Base-by-base conservation (phyloP, 2,329 filamentous ascomycete genomes). In the Metarhizium album region DNA sequence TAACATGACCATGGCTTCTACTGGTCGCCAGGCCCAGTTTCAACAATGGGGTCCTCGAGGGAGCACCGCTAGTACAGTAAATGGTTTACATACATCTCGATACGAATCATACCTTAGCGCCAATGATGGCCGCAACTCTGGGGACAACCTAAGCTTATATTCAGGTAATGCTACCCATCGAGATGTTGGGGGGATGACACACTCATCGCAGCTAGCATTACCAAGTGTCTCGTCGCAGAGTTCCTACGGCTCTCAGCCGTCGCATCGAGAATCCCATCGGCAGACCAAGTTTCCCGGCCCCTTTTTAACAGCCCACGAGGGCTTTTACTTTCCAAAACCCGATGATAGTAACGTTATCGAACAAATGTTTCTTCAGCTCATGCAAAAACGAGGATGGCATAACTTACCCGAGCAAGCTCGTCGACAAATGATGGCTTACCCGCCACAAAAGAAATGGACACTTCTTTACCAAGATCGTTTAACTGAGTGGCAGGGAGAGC, bases 361-460 rank as follows among this genome's bases (percentile, higher is more conserved):
- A 64, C 83, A 90, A 62, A 87, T 95, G 74, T 97, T 97, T 63
- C 75, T 90, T 61, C 84, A 89, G 48, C 73, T 98, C 57, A 97
- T 98, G 93, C 87, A 95, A 63, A 96, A 96, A 71, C 82, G 93
- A 70, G 93, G 91, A 57, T 97, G 90, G 88, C 93, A 95, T 71
- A 94, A 94, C 67, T 74, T 98, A 57, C 93, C 93, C 4, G 93
- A 98, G 63, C 89, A 95, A 71, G 93, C 93, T 29, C 82, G 86
- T 59, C 79, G 91, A 54, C 93, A 97, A 72, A 97, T 98, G 91
- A 80, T 93, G 70, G 90, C 90, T 37, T 97, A 98, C 65, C 88
- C 90, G 14, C 80, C 93, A 8, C 81, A 84, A 57, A 97, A 97
- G 75, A 98, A 97, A 70, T 98, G 93, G 93, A 96, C 90, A 1